phyloP scores from a whole-genome alignment of 306 rosid genomes.

The peach (Prunus persica) region DNA sequence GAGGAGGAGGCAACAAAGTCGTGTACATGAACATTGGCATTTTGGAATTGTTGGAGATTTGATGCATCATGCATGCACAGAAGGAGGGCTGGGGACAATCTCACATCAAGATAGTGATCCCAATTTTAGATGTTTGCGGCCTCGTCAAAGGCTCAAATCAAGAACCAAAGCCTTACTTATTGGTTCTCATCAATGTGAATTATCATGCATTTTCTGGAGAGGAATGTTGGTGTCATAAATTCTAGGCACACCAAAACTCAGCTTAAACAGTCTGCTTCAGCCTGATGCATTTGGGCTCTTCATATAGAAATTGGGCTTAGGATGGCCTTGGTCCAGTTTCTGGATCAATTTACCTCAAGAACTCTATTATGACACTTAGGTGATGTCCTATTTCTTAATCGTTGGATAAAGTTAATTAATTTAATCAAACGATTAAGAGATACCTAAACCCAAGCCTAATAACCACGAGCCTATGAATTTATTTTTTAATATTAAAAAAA shows the following conservation, averaged over 20 bases:
- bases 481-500: too few relatives aligned
- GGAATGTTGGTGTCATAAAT: too few relatives aligned
- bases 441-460: too few relatives aligned
- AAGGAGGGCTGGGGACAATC: background rate
- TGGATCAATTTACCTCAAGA: background rate
- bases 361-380: too few relatives aligned
- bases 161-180: too few relatives aligned
- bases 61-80: background rate
- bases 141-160: too few relatives aligned
- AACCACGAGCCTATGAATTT: too few relatives aligned
- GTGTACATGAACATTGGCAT: background rate
- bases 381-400: accelerated
- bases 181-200: too few relatives aligned
- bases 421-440: accelerated
- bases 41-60: conserved; percentile 14
- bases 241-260: too few relatives aligned
- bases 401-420: accelerated
- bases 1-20: background rate
- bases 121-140: too few relatives aligned
- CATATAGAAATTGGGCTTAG: background rate
- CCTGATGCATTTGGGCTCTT: background rate
- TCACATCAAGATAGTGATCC: background rate
- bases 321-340: background rate
- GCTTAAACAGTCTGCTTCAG: too few relatives aligned
- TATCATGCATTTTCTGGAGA: too few relatives aligned